Percentiles rank a stretch among this genome's conserved stretches.
Evolutionary conservation across 225 moss, liverwort and hornwort genomes (phyloP).

Genomic region (Antitrichia curtipendula): DNA sequence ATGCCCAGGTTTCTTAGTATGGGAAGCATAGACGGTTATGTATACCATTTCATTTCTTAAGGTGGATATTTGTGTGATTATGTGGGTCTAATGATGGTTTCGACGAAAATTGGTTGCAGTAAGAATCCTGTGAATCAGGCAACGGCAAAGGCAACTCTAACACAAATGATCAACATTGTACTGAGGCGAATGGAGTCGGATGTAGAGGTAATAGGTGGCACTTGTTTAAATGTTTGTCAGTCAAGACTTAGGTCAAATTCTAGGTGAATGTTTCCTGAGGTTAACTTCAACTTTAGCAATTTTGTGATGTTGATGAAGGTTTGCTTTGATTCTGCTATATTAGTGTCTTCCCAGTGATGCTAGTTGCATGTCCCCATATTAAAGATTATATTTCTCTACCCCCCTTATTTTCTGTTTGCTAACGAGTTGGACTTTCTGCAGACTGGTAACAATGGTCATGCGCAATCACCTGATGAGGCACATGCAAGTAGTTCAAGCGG

Average conservation of each 20-base stretch:
- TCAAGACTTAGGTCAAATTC: not conserved
- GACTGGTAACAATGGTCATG: constrained; percentile 5
- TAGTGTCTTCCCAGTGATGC: not conserved
- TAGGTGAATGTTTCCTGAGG: not conserved
- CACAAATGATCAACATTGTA: constrained; percentile 97
- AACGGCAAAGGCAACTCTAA: constrained; percentile 93
- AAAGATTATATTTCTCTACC: not conserved
- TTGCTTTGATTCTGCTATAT: not conserved
- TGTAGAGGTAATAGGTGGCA: constrained; percentile 35
- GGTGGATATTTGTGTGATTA: not conserved
- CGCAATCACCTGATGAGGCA: not conserved
- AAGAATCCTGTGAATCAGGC: constrained; percentile 90
- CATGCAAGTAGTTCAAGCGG: constrained; percentile 16
- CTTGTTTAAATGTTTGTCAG: not conserved
- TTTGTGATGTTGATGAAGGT: not conserved
- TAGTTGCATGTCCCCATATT: not conserved
- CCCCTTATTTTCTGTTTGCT: not conserved
- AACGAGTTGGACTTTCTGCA: not conserved
- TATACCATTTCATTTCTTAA: not conserved
- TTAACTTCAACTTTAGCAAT: not conserved
- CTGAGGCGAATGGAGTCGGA: constrained; percentile 95
- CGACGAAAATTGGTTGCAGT: constrained; percentile 33
- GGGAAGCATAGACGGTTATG: not conserved
- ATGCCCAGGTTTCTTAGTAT: not conserved
- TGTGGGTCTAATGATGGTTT: not conserved